These are phyloP conservation scores for Cutaneotrichosporon cavernicola DNA, from an alignment of 1,284 basidiomycete species.

Conservation along the genomic window DNA sequence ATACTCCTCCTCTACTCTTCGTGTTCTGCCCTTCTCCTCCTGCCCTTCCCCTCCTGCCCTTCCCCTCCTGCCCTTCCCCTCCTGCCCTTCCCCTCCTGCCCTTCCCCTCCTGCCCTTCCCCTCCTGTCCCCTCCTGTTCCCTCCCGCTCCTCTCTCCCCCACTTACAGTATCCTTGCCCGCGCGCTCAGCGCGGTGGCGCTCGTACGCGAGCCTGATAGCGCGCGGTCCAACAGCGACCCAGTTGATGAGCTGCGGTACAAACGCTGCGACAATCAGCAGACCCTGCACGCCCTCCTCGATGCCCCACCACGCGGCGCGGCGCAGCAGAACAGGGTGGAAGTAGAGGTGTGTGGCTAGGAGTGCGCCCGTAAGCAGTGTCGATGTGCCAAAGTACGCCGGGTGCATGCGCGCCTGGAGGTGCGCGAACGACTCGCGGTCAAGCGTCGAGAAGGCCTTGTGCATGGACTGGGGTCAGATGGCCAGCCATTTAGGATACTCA, in stretches of 20 bases:
- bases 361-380: conserved; percentile 59
- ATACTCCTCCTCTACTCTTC: neutral
- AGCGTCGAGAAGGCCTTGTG: conserved; percentile 38
- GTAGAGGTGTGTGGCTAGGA: conserved; percentile 65
- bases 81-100: neutral
- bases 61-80: too few relatives aligned
- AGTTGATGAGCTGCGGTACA: conserved; percentile 57
- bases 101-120: neutral
- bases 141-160: neutral
- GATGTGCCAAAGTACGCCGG: conserved; percentile 71
- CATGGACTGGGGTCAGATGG: conserved; percentile 27
- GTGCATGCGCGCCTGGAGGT: conserved; percentile 69
- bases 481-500: conserved; percentile 25
- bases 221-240: conserved; percentile 46
- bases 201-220: conserved; percentile 62
- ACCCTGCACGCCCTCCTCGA: conserved; percentile 68
- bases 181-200: conserved; percentile 69
- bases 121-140: neutral
- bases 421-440: conserved; percentile 68
- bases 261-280: conserved; percentile 61
- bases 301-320: conserved; percentile 49
- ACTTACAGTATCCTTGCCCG: conserved; percentile 64
- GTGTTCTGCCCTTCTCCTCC: neutral
- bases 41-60: neutral
- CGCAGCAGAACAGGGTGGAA: conserved; percentile 64